Percentiles rank a stretch among this genome's conserved stretches.
phyloP scores from a whole-genome alignment of 163 green algal genomes.

The Trebouxia gelatinosa region DNA sequence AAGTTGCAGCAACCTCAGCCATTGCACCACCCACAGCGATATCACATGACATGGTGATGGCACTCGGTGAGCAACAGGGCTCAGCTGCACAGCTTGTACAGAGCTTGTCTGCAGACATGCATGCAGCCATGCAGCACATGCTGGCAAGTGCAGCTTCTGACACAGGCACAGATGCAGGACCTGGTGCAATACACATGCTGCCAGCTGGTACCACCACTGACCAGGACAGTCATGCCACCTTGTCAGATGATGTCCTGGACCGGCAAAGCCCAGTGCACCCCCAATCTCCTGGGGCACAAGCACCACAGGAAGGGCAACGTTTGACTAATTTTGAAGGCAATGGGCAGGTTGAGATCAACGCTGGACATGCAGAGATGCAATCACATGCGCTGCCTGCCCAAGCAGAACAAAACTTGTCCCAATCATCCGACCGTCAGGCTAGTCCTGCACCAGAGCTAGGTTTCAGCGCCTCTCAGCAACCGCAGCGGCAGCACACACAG shows the following conservation, averaged over 20 bases:
- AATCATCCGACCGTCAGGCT: too few relatives aligned
- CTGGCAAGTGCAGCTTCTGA: neutral
- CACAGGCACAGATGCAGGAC: neutral
- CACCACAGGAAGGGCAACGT: too few relatives aligned
- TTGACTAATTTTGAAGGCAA: too few relatives aligned
- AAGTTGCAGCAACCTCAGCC: too few relatives aligned
- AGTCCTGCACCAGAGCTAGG: neutral
- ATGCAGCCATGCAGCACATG: slow-evolving; percentile 14
- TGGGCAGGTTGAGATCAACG: too few relatives aligned
- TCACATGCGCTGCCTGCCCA: too few relatives aligned
- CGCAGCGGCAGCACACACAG: neutral
- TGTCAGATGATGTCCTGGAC: neutral
- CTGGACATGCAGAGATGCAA: too few relatives aligned
- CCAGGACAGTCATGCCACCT: neutral
- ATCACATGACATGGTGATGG: neutral
- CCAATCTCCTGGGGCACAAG: too few relatives aligned
- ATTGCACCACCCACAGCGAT: neutral
- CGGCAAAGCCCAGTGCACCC: too few relatives aligned
- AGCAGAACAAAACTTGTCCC: too few relatives aligned
- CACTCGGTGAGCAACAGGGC: neutral
- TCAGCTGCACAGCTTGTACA: neutral
- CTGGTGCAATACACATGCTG: neutral
- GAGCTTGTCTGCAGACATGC: neutral
- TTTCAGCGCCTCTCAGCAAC: neutral
- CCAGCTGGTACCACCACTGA: neutral